Conservation (phyloP, 768 basidiomycete genomes). For the Hypholoma fasciculare region DNA sequence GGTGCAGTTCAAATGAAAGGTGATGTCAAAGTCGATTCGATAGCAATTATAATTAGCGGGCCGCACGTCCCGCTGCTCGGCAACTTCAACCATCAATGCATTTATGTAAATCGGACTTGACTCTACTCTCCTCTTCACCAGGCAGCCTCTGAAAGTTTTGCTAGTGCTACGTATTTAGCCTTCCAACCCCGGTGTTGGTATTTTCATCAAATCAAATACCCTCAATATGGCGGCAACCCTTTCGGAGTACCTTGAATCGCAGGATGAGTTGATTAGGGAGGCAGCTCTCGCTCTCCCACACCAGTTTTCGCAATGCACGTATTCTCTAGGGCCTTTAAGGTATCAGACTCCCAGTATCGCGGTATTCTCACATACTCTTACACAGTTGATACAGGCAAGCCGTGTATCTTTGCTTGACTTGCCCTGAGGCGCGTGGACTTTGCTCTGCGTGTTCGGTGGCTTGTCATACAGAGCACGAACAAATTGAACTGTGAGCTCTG, state of each 20-base stretch:
- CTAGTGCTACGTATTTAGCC: no score
- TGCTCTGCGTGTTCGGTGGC: slow-evolving; percentile 86
- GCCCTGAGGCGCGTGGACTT: slow-evolving; percentile 64
- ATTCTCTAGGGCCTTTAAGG: slow-evolving; percentile 56
- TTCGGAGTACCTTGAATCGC: slow-evolving; percentile 45
- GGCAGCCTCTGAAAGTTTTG: no score
- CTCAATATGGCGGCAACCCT: slow-evolving; percentile 36
- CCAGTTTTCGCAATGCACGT: slow-evolving; percentile 68
- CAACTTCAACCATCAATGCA: no score
- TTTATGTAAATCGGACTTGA: no score
- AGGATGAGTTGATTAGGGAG: slow-evolving; percentile 50
- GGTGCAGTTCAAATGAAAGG: no score
- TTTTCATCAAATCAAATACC: neutral
- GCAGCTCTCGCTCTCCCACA: slow-evolving; percentile 61
- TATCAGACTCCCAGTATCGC: slow-evolving; percentile 16
- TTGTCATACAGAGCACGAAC: slow-evolving; percentile 86
- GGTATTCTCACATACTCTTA: slow-evolving; percentile 11
- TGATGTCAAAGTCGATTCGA: no score
- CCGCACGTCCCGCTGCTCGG: no score
- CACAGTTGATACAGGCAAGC: slow-evolving; percentile 53
- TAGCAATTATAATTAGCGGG: no score
- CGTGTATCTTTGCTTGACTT: slow-evolving; percentile 80
- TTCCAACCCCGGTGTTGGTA: neutral
- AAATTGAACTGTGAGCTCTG: slow-evolving; percentile 65
- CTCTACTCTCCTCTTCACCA: no score